A percentile compares a stretch with the other conserved stretches of the same genome.
phyloP scores from a whole-genome alignment of 345 rosid species.

The Eucalyptus tenuipes region DNA sequence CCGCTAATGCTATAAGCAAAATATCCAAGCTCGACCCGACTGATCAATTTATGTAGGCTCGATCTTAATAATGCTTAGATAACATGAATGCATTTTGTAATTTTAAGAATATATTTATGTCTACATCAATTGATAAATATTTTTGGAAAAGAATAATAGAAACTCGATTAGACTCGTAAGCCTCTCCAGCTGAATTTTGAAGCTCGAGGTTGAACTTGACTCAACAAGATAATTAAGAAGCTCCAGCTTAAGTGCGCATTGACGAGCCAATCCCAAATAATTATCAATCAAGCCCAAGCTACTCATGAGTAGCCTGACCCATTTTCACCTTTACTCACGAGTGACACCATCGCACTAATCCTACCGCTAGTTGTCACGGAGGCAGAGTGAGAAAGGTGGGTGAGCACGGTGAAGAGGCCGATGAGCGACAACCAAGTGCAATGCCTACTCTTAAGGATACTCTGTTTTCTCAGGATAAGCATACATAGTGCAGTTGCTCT shows the following conservation, averaged over 20 bases:
- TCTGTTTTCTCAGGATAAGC: neutral
- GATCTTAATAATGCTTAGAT: neutral
- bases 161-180: neutral
- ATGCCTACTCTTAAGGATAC: neutral
- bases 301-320: neutral
- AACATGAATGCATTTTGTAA: neutral
- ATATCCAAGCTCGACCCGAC: neutral
- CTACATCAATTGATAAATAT: neutral
- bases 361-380: neutral
- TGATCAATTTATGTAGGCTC: neutral
- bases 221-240: neutral
- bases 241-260: neutral
- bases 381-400: too few relatives aligned
- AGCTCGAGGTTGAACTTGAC: neutral
- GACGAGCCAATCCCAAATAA: neutral
- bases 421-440: too few relatives aligned
- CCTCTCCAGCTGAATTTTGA: neutral
- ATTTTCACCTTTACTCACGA: neutral
- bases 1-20: neutral
- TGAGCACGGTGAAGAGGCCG: too few relatives aligned
- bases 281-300: neutral
- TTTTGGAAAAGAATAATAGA: too few relatives aligned
- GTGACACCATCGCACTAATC: neutral
- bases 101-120: neutral
- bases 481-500: neutral